Evolutionary conservation across 2,329 filamentous ascomycete genomes (phyloP).

Genomic region (Phyllosticta capitalensis): DNA sequence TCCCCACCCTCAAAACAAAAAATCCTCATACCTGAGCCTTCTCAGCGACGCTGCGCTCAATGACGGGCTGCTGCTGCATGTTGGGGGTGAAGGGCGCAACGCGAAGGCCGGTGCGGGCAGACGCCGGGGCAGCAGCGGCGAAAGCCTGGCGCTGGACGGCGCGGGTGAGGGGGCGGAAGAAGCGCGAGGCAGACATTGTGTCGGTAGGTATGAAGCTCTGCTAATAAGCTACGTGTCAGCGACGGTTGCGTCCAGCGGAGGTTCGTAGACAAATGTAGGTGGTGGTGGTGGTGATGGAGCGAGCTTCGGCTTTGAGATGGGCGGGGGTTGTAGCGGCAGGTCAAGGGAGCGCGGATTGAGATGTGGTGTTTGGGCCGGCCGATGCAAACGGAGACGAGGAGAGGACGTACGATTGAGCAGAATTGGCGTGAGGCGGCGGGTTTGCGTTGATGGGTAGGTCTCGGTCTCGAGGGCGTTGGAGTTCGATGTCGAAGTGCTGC

Average conservation of each 20-base stretch:
- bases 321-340: too few relatives aligned
- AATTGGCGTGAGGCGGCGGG: conserved; percentile 8
- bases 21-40: conserved; percentile 9
- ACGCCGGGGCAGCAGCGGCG: conserved; percentile 14
- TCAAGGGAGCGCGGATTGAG: background rate
- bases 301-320: too few relatives aligned
- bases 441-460: background rate
- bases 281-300: too few relatives aligned
- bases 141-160: conserved; percentile 29
- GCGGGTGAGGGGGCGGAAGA: conserved; percentile 33
- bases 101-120: conserved; percentile 7
- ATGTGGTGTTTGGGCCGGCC: background rate
- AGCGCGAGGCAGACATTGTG: conserved; percentile 32
- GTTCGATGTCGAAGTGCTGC: background rate
- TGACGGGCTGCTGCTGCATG: background rate
- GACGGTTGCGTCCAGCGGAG: too few relatives aligned
- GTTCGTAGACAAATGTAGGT: too few relatives aligned
- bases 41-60: conserved; percentile 4
- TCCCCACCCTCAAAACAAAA: background rate
- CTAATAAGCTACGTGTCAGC: too few relatives aligned
- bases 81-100: conserved; percentile 12
- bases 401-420: conserved; percentile 9
- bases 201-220: conserved; percentile 21
- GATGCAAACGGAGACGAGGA: background rate
- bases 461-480: background rate